phyloP scores from a whole-genome alignment of 306 rosid genomes.

The Carpinus fangiana region DNA sequence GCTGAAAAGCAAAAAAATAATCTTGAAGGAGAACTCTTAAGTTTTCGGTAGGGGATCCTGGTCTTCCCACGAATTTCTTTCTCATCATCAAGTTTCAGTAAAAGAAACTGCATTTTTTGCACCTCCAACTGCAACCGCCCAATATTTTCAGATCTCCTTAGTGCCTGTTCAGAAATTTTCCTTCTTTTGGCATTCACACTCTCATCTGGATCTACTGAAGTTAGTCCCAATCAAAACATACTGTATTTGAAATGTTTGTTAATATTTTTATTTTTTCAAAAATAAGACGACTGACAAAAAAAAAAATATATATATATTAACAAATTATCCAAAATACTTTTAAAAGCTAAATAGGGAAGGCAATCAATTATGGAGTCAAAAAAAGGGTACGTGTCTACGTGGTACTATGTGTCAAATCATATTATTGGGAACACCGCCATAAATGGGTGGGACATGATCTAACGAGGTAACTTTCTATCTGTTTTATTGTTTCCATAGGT shows the following conservation, averaged over 20 bases:
- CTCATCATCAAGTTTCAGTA: slow-evolving; percentile 71
- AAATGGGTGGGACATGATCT: slow-evolving; percentile 40
- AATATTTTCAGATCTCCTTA: slow-evolving; percentile 74
- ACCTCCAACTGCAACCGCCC: slow-evolving; percentile 88
- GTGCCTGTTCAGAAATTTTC: slow-evolving; percentile 68
- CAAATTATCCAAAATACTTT: no score
- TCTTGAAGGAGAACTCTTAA: slow-evolving; percentile 73
- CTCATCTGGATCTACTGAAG: slow-evolving; percentile 42
- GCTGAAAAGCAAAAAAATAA: slow-evolving; percentile 14
- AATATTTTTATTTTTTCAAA: no score
- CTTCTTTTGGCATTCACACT: slow-evolving; percentile 67
- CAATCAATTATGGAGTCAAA: not conserved
- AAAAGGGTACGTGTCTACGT: not conserved
- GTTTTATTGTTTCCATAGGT: slow-evolving; percentile 34
- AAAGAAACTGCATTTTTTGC: slow-evolving; percentile 81
- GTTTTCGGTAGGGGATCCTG: slow-evolving; percentile 46
- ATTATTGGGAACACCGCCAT: slow-evolving; percentile 32
- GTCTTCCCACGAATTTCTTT: slow-evolving; percentile 55
- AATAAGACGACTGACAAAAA: not conserved
- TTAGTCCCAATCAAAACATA: no score
- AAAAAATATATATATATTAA: not conserved
- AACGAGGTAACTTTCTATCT: slow-evolving; percentile 23
- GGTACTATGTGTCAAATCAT: slow-evolving; percentile 1
- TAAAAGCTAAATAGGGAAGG: no score
- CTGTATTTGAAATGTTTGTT: no score